Base-by-base conservation (phyloP, 1,284 basidiomycete genomes). In the Lentinula novae-zelandiae region DNA sequence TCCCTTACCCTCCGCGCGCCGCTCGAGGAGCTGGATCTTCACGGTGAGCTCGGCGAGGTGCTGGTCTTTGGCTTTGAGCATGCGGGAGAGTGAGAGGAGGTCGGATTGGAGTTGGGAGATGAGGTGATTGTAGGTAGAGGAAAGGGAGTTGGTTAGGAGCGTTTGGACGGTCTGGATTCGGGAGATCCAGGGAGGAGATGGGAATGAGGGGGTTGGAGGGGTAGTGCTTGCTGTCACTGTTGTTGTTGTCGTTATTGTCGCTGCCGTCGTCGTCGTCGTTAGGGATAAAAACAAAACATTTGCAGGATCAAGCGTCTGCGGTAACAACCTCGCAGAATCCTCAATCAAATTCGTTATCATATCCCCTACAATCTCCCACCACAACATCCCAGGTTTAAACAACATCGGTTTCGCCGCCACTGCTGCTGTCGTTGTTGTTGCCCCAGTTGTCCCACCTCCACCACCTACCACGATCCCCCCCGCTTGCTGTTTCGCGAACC, bases 21-120 rank as follows among this genome's bases (percentile, higher is more conserved):
- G 86, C 70, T 96, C 93, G 82, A 99, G 91, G 7, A 96, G 83
- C 72, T 98, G 94, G 60, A 98, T 92, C 80, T 96, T 98, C 63
- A 98, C 94, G 5, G 79, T 78, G 5, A 87, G 81, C 71, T 99
- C 97, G 73, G 98, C 94, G 55, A 95, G 85, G 40, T 76, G 84
- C 78, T 97, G 93, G 65, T 99, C 96, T 75, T 94, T 87, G 48
- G 85, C 77, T 71, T 90, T 91, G 70, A 98, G 82, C 60, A 85
- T 92, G 33, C 94, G 88, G 34, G 89, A 82, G 61, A 98, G 84
- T 36, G 90, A 90, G 69, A 93, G 89, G 63, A 96, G 85, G 72
- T 98, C 94, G 63, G 97, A 95, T 63, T 88, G 89, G 31, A 97
- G 82, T 66, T 93, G 89, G 3, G 85, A 77, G 8, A 95, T 86